Evolutionary conservation across 441 rosid species (phyloP).

Genomic region (Croton setiger): DNA sequence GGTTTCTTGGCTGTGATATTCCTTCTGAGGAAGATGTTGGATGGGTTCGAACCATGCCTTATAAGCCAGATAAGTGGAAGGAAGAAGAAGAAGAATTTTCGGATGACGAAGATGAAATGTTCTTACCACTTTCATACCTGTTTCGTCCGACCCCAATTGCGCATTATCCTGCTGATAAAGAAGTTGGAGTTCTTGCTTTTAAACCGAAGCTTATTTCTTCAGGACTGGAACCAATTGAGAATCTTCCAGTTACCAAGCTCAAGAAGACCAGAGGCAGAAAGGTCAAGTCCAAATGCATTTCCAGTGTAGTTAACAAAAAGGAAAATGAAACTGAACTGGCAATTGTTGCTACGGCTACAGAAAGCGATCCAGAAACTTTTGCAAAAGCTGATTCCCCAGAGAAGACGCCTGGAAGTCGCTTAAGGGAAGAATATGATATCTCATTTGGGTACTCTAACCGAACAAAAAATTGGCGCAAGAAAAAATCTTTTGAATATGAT

Average conservation of each 20-base stretch:
- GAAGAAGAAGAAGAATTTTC: constrained; percentile 27
- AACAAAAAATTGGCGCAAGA: constrained; percentile 22
- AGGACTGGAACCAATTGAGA: constrained; percentile 14
- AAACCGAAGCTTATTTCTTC: background rate
- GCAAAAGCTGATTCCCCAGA: constrained; percentile 35
- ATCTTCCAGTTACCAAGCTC: constrained; percentile 20
- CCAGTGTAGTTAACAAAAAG: constrained; percentile 13
- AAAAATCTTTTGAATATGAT: constrained; percentile 36
- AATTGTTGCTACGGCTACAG: constrained; percentile 48
- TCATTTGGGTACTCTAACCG: constrained; percentile 32
- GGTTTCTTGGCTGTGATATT: constrained; percentile 52
- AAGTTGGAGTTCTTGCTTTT: constrained; percentile 16
- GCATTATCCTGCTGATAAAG: constrained; percentile 18
- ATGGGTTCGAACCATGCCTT: constrained; percentile 46
- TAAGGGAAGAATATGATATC: constrained; percentile 18
- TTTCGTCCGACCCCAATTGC: constrained; percentile 24
- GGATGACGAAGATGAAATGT: constrained; percentile 34
- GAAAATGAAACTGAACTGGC: constrained; percentile 37
- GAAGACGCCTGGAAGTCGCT: constrained; percentile 19
- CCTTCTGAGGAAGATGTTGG: constrained; percentile 32
- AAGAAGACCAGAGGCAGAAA: constrained; percentile 23
- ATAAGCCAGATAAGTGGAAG: constrained; percentile 35
- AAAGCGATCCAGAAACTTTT: constrained; percentile 28
- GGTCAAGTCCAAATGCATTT: constrained; percentile 28
- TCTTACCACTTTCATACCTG: constrained; percentile 46